These are phyloP conservation scores for Colletotrichum echinochloae DNA, from an alignment of 2,329 filamentous ascomycete species.

Conservation along the genomic window DNA sequence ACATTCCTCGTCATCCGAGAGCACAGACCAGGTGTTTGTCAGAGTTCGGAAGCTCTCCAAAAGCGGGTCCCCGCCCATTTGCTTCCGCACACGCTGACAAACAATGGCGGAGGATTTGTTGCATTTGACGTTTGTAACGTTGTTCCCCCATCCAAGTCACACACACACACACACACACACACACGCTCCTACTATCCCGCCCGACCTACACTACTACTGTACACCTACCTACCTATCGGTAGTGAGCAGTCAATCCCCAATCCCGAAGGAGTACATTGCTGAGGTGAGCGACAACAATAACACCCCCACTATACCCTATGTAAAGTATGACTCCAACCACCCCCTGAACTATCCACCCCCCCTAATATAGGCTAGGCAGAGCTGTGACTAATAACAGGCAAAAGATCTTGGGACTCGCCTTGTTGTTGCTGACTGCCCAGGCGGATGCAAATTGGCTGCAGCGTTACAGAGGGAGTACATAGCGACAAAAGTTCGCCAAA, in stretches of 20 bases:
- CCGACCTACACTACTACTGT: background rate
- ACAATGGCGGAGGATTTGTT: constrained; percentile 10
- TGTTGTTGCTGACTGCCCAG: constrained; percentile 11
- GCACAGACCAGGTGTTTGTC: constrained; percentile 40
- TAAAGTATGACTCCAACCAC: constrained; percentile 22
- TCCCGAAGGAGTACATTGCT: constrained; percentile 12
- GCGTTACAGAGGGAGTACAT: constrained; percentile 21
- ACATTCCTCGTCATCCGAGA: background rate
- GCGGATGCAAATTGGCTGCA: constrained; percentile 18
- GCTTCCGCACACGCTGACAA: constrained; percentile 14
- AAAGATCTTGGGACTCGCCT: constrained; percentile 9
- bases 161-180: background rate
- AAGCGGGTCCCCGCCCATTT: background rate
- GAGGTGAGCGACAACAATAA: constrained; percentile 17
- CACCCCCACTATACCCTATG: background rate
- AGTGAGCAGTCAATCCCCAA: no score
- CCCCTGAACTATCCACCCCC: background rate
- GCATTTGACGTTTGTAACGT: constrained; percentile 15
- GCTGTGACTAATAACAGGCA: constrained; percentile 35
- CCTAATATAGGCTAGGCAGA: background rate
- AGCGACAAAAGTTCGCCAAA: constrained; percentile 32
- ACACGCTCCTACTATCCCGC: background rate
- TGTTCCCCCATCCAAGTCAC: constrained; percentile 7
- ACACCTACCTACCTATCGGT: no score
- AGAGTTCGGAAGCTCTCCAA: background rate